Base-by-base conservation (phyloP, 331 rosid species). In the Telfairia occidentalis region DNA sequence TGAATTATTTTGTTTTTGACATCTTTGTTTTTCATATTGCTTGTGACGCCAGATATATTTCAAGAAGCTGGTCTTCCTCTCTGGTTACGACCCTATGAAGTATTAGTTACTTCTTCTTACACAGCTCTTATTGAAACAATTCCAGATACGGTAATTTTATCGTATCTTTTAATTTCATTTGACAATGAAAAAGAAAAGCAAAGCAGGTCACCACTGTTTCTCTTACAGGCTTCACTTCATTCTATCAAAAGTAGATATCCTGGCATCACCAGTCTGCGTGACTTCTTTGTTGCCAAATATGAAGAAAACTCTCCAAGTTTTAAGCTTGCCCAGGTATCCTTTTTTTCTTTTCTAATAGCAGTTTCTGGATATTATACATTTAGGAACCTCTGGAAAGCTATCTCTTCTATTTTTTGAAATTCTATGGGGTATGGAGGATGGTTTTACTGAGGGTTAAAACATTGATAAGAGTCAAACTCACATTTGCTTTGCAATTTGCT, bases 31-130 rank as follows among this genome's bases (percentile, higher is more conserved):
- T 65, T 53, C 69, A 46, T 32, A 21, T 86, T 74, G 80, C 72
- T 85, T 83, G 79, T 83, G 77, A 75, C 83, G 85, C 82, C 89
- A 95, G 98, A 91, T 85, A 95, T 95, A 81, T 95, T 95, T 81
- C 98, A 95, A 91, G 98, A 95, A 87, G 98, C 98, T 85, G 98
- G 97, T 77, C 93, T 95, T 67, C 97, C 98, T 42, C 93, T 95
- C 75, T 95, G 98, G 98, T 84, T 95, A 86, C 89, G 96, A 59
- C 97, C 97, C 40, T 95, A 95, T 82, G 98, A 95, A 89, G 92
- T 95, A 79, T 82, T 95, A 78, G 92, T 91, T 60, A 89, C 97
- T 75, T 95, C 98, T 81, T 90, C 98, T 9, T 95, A 90, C 80
- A 89, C 98, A 65, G 96, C 98, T 80, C 86, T 91, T 24, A 95